phyloP scores from a whole-genome alignment of 1,139 yeast species.

The Lodderomyces margitis region DNA sequence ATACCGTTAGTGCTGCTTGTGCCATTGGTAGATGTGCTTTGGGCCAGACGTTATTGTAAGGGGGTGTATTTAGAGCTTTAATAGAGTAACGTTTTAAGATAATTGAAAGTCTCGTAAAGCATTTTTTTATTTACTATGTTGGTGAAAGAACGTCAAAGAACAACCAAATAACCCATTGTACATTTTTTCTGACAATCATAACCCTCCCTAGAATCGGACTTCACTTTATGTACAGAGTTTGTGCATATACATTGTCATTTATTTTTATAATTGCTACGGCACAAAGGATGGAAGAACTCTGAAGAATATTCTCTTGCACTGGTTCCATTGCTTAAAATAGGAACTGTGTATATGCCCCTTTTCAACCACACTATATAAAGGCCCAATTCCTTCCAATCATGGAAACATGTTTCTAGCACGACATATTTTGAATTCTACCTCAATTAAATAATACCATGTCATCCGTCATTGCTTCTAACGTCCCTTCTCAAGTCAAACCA shows the following conservation, averaged over 20 bases:
- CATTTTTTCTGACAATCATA: not conserved
- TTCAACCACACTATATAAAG: not conserved
- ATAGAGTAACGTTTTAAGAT: not conserved
- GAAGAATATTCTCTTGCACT: not conserved
- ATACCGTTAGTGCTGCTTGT: conserved; percentile 87
- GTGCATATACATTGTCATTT: not conserved
- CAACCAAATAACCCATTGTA: not conserved
- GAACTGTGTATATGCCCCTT: too few relatives aligned
- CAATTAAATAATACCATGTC: conserved; percentile 31
- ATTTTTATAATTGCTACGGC: not conserved
- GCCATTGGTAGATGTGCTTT: conserved; percentile 92
- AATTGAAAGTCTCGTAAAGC: not conserved
- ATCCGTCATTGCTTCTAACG: conserved; percentile 55
- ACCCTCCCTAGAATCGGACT: too few relatives aligned
- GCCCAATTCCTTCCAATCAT: not conserved
- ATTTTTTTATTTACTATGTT: not conserved
- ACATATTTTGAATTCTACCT: too few relatives aligned
- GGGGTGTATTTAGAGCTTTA: too few relatives aligned
- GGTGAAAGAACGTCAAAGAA: conserved; percentile 1
- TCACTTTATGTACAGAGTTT: not conserved
- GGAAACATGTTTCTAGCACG: too few relatives aligned
- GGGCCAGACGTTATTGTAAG: conserved; percentile 82
- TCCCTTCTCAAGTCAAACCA: conserved; percentile 48
- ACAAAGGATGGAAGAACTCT: not conserved
- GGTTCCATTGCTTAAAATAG: too few relatives aligned